A percentile compares a stretch with the other conserved stretches of the same genome.
These are phyloP conservation scores for Vitis cinerea DNA, from an alignment of 164 flowering plant species.

Conservation along the genomic window DNA sequence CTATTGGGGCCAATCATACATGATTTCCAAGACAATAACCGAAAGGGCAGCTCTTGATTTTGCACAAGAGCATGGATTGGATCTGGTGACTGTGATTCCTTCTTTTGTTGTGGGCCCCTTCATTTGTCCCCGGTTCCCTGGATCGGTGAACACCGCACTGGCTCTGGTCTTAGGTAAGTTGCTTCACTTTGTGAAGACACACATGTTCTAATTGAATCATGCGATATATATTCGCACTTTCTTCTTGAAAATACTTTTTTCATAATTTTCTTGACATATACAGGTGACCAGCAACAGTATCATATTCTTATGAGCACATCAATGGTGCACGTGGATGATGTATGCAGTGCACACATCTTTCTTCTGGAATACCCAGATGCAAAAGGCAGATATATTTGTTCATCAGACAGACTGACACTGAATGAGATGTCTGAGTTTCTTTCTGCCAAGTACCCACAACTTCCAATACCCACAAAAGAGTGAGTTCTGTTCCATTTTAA, in stretches of 20 bases:
- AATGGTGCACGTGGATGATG: conserved; percentile 38
- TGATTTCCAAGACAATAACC: conserved; percentile 36
- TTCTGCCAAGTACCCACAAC: conserved; percentile 9
- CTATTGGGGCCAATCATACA: conserved; percentile 15
- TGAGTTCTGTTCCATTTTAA: conserved; percentile 4
- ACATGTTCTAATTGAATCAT: too few relatives aligned
- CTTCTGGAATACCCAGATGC: conserved; percentile 18
- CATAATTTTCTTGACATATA: not conserved
- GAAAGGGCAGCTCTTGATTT: conserved; percentile 46
- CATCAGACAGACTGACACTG: conserved; percentile 6
- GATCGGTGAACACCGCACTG: conserved; percentile 18
- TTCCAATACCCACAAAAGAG: conserved; percentile 8
- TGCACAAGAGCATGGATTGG: conserved; percentile 36
- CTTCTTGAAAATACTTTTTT: too few relatives aligned
- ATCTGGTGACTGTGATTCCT: conserved; percentile 38
- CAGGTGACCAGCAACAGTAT: conserved; percentile 20
- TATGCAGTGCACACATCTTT: conserved; percentile 20
- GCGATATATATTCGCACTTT: too few relatives aligned
- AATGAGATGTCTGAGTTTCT: conserved; percentile 6
- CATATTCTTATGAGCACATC: not conserved
- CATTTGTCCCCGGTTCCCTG: conserved; percentile 28
- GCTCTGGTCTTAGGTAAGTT: conserved; percentile 32
- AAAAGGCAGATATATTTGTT: conserved; percentile 26
- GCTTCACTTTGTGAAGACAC: too few relatives aligned
- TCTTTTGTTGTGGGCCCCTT: conserved; percentile 38